Conservation (phyloP, 23 red algal genomes). For the Agarophyton chilense region DNA sequence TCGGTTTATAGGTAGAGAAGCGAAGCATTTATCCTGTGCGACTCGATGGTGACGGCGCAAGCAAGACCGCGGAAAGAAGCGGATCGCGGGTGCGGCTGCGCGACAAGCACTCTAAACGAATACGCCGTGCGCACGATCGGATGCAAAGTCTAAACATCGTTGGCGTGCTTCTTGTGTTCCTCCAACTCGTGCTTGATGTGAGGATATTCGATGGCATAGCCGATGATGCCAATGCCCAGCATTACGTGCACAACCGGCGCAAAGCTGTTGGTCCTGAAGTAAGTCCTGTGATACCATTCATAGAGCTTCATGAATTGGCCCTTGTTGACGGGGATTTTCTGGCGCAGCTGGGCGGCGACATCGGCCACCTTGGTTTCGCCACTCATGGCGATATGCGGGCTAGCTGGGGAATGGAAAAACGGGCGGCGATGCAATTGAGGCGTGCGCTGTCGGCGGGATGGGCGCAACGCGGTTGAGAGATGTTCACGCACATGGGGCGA, state of each 20-base stretch:
- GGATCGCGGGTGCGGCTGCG: background rate
- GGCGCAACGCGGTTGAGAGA: no score
- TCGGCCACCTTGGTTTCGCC: constrained; percentile 72
- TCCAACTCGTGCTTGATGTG: constrained; percentile 86
- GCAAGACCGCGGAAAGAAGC: background rate
- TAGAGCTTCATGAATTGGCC: constrained; percentile 48
- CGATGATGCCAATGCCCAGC: constrained; percentile 68
- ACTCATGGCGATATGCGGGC: constrained; percentile 27
- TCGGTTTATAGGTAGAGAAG: background rate
- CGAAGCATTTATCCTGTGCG: background rate
- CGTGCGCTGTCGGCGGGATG: no score
- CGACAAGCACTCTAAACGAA: background rate
- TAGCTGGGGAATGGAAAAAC: background rate
- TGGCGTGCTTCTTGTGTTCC: constrained; percentile 48
- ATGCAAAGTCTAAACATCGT: background rate
- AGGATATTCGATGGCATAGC: constrained; percentile 86
- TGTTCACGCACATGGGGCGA: no score
- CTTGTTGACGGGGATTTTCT: constrained; percentile 57
- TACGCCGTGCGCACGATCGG: background rate
- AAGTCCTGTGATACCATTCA: constrained; percentile 80
- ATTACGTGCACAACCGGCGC: constrained; percentile 80
- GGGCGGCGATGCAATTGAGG: background rate
- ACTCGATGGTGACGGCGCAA: no score
- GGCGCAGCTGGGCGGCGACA: constrained; percentile 36
- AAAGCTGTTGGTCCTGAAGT: constrained; percentile 64